Percentiles rank a stretch among this genome's conserved stretches.
Conservation (phyloP, 148 eudicot species). For the Cornus controversa region DNA sequence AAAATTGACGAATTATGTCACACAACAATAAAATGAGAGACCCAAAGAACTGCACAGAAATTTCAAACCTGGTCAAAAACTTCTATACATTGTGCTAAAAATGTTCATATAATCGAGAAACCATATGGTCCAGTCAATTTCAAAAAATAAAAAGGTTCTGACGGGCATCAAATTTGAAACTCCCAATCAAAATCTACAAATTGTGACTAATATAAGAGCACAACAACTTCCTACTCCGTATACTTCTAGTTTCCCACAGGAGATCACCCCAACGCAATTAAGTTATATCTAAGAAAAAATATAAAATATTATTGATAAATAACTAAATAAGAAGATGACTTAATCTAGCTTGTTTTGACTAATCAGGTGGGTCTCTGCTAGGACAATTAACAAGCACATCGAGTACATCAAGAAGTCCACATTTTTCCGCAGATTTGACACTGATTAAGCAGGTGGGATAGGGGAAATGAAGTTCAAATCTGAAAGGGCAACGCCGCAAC, state of each 20-base stretch:
- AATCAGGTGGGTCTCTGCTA: conserved; percentile 3
- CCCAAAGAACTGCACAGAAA: background rate
- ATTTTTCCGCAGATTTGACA: background rate
- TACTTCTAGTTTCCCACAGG: background rate
- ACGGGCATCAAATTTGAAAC: background rate
- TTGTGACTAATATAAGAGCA: background rate
- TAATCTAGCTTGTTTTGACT: background rate
- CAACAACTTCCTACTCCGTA: background rate
- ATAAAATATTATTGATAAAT: background rate
- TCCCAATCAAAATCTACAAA: conserved; percentile 1
- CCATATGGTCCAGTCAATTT: background rate
- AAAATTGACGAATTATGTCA: background rate
- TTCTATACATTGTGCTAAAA: background rate
- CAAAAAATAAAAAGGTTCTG: too few species aligned
- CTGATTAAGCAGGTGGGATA: background rate
- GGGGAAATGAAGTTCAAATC: background rate
- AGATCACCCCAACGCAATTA: background rate
- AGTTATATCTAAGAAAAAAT: background rate
- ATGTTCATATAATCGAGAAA: background rate
- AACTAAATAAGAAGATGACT: background rate
- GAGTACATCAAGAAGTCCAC: conserved; percentile 5
- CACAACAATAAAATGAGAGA: conserved; percentile 1
- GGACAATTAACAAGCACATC: conserved; percentile 1
- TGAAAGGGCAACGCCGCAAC: background rate
- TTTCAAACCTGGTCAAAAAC: background rate